Evolutionary conservation across 345 rosid species (phyloP).

Genomic region (Eucalyptus caleyi): DNA sequence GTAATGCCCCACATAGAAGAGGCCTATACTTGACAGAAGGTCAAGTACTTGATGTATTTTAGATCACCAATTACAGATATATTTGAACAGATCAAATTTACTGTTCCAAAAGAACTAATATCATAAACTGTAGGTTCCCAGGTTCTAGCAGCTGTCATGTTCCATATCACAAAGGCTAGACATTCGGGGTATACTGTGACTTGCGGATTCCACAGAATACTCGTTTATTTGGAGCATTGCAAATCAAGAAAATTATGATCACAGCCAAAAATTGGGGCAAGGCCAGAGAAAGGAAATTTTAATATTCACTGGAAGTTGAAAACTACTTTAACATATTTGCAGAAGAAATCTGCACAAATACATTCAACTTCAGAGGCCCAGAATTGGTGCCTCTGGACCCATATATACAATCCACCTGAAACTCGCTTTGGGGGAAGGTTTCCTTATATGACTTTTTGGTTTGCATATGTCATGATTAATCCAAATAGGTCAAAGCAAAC

Average conservation of each 20-base stretch:
- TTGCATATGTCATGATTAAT: background rate
- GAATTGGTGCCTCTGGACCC: background rate
- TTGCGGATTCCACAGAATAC: background rate
- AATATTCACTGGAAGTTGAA: background rate
- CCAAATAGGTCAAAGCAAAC: background rate
- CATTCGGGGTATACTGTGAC: background rate
- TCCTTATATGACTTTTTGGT: background rate
- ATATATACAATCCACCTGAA: background rate
- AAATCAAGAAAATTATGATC: background rate
- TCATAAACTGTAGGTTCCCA: background rate
- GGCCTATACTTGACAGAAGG: background rate
- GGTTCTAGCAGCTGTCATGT: background rate
- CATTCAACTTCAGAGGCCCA: background rate
- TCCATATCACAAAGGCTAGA: background rate
- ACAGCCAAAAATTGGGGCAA: background rate
- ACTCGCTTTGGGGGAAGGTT: background rate
- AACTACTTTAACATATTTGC: background rate
- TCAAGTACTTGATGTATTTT: background rate
- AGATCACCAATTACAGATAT: background rate
- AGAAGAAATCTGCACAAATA: background rate
- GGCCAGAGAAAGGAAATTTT: background rate
- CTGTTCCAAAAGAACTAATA: background rate
- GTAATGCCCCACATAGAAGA: background rate
- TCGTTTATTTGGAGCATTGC: background rate
- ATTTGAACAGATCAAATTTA: background rate